Base-by-base conservation (phyloP, 768 basidiomycete genomes). In the Tulasnella sp. region DNA sequence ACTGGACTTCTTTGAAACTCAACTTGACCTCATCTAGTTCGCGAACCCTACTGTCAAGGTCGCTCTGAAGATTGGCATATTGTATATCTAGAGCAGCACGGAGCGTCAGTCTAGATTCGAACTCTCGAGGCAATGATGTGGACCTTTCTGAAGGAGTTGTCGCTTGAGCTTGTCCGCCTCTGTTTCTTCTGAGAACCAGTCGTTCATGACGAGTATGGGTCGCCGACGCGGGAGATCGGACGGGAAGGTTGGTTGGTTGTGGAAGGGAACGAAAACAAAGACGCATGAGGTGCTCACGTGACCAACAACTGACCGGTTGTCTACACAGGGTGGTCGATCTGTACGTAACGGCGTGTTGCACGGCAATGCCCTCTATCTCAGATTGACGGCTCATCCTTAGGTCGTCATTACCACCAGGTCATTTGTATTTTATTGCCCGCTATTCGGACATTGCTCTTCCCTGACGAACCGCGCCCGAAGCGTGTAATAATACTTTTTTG, bases 21-120 rank as follows among this genome's bases (percentile, higher is more conserved):
- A 75, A 8, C 74, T 75, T 42, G 44, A 75, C 8, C n/a, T 75
- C 74, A 9, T 75, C 39, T 39, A 75, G 74, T 48, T 75, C 74
- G 9, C 44, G 42, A 21, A 34, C 18, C 42, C 44, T 75, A 42
- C 12, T 75, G 44, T 44, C 74, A 3, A 75, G 42, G 44, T 75
- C 74, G 36, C 31, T 52, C 74, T 48, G 74, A 44, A 75, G 74
- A 75, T 75, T 75, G 18, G 74, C 74, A 21, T 44, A 75, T 75
- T 52, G 74, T 36, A 75, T 75, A 42, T 75, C 74, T 75, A 36
- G 21, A 24, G 36, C 1, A 18, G 52, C 21, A 75, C 52, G 16
- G 19, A 24, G 44, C 10, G 42, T 75, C 74, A 75, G 52, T 48
- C 31, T 14, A 46, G 19, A 44, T 44, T 46, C 18, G 38, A 74